These are phyloP conservation scores for Blepharisma stoltei DNA, from an alignment of 73 alveolate species.

Conservation along the genomic window DNA sequence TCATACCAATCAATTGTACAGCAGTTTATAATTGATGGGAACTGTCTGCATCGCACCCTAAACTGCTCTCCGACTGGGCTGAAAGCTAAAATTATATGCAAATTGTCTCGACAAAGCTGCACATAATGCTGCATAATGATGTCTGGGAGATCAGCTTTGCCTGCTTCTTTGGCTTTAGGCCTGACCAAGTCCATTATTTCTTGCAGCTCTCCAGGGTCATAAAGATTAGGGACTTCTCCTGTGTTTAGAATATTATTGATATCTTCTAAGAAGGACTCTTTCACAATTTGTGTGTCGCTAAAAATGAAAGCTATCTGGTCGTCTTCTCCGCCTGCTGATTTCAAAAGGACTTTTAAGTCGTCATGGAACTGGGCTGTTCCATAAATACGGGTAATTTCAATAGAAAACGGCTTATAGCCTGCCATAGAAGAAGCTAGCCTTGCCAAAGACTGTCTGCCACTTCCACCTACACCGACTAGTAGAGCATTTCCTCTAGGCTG, in stretches of 20 bases:
- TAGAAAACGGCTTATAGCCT: constrained; percentile 84
- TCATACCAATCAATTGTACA: constrained; percentile 96
- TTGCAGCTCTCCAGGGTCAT: constrained; percentile 97
- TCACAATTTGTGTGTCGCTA: constrained; percentile 97
- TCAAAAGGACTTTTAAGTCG: constrained; percentile 92
- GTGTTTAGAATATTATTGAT: constrained; percentile 98
- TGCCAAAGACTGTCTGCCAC: constrained; percentile 98
- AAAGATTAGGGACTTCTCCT: constrained; percentile 99
- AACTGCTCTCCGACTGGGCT: constrained; percentile 99
- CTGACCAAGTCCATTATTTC: constrained; percentile 94
- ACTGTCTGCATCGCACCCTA: constrained; percentile 98
- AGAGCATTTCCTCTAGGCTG: constrained; percentile 99
- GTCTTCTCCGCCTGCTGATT: constrained; percentile 85
- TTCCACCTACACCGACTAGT: constrained; percentile 99
- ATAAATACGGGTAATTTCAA: constrained; percentile 97
- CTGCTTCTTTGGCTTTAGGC: constrained; percentile 97
- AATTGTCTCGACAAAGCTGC: constrained; percentile 93
- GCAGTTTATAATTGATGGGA: constrained; percentile 95
- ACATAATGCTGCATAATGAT: constrained; percentile 94
- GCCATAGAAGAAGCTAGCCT: constrained; percentile 87
- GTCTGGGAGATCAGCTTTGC: constrained; percentile 96
- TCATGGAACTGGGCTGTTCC: constrained; percentile 96
- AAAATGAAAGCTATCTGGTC: constrained; percentile 92
- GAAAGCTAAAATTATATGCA: constrained; percentile 97
- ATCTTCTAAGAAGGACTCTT: constrained; percentile 99